Evolutionary conservation across 1,139 yeast species (phyloP).

Genomic region (Arxiozyma slooffiae): DNA sequence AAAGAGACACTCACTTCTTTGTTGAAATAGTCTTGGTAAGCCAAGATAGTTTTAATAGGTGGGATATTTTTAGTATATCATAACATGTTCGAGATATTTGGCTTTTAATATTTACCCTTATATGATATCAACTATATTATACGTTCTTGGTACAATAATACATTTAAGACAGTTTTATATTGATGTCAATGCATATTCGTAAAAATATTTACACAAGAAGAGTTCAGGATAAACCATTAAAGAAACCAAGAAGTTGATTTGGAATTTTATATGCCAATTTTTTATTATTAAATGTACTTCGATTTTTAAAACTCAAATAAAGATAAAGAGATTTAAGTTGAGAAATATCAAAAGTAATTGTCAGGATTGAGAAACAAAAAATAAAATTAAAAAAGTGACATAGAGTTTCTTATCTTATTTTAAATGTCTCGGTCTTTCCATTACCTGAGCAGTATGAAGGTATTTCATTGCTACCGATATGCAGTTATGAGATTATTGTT

Average conservation of each 20-base stretch:
- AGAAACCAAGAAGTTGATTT: constrained; percentile 46
- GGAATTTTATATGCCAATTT: constrained; percentile 60
- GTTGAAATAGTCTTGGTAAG: constrained; percentile 80
- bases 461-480: constrained; percentile 3
- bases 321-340: constrained; percentile 17
- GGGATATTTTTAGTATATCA: constrained; percentile 91
- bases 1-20: constrained; percentile 71
- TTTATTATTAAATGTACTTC: constrained; percentile 46
- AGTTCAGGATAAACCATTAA: constrained; percentile 17
- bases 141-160: constrained; percentile 33
- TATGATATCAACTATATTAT: constrained; percentile 55
- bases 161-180: constrained; percentile 18
- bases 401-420: constrained; percentile 16
- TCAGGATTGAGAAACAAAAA: constrained; percentile 16
- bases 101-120: constrained; percentile 80
- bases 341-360: constrained; percentile 20
- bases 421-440: constrained; percentile 27
- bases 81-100: constrained; percentile 70
- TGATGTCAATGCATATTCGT: constrained; percentile 30
- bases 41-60: constrained; percentile 92
- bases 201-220: constrained; percentile 20
- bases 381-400: constrained; percentile 13
- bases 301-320: constrained; percentile 31
- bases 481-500: constrained; percentile 8
- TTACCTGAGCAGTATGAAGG: constrained; percentile 17